Evolutionary conservation across 1,284 basidiomycete genomes (phyloP), one percentile per base, ranked within the genome.

Genomic region (Leccinum pachyderme): DNA sequence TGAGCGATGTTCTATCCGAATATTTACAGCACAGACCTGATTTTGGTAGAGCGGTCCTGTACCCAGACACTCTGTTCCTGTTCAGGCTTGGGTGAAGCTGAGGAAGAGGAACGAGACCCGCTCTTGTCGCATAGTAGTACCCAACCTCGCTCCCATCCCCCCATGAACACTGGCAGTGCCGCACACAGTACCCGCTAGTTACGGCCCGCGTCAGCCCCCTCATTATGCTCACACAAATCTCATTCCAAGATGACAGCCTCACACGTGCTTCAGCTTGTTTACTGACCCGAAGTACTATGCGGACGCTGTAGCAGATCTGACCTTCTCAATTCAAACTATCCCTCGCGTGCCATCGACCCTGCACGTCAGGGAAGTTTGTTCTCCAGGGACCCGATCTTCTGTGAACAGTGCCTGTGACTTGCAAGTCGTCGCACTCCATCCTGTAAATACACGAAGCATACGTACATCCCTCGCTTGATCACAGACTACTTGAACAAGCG

Each of bases 31-130:
- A 18, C 18, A 12, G 11, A 33, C 12, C 31, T 4, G 27, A 39
- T 13, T 7, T 7, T 7, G 2, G n/a, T 6, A 68, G 69, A 52
- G 45, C 66, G 53, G n/a, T 15, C 53, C 13, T 68, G 65, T 6
- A 69, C 69, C 3, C 61, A 66, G 56, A 57, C 58, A 0, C 4
- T 70, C 8, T 68, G 69, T 52, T 47, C 31, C 8, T 70, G 63
- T 47, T 49, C 59, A 29, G 28, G 56, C 24, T 22, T 7, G 8
- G 45, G 48, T 7, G 45, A 49, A 24, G 41, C 9, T 15, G 33
- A 41, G 8, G 18, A 57, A n/a, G 4, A 57, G 4, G 69, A 68
- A 53, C 63, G 48, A 28, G 54, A 51, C 25, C 64, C 69, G 2
- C 63, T 68, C 5, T 45, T 71, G 7, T n/a, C 54, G 28, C 50